Evolutionary conservation across 371 early-diverging fungal species (phyloP), one percentile per base, ranked within the genome.

Genomic region (Paraphysoderma sedebokerense): DNA sequence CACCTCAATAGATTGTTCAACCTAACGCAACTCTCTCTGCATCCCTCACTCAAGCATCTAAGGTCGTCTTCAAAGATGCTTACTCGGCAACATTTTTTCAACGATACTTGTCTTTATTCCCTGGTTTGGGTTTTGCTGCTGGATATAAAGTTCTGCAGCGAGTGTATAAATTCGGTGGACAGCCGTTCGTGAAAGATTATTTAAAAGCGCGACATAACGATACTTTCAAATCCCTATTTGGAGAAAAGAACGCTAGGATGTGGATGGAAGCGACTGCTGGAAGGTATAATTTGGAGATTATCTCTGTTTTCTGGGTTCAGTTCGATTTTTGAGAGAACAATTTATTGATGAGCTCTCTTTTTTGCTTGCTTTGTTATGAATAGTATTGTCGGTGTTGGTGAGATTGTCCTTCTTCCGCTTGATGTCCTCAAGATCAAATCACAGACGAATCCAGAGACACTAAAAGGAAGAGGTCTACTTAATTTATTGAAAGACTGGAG

Each of bases 191-290:
- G 28, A 85, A 81, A 59, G 95, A 96, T 63, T 88, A 78, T 59
- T 58, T 96, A 49, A 85, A 82, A 66, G 75, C 57, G 31, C 59
- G 91, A 63, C 76, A 91, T 71, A 76, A 77, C 54, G 56, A 58
- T 22, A 36, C 64, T n/a, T 96, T 96, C 65, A 63, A 73, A 37
- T 53, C 56, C 22, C 54, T 72, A 28, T 92, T 93, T 74, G 93
- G 95, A 35, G 93, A 93, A 51, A 77, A 80, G 63, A 85, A 85
- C 39, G 83, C 89, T 53, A 91, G 91, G 73, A 85, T 92, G 15
- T 79, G 91, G 56, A 82, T 93, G 83, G 91, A 92, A 53, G 97
- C 97, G 22, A 88, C 93, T 20, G 97, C 97, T 26, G 97, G 97
- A 54, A 69, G 67, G 68, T 73, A 55, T 24, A 40, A 41, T 36